Evolutionary conservation across 257 asterid genomes (phyloP).

Genomic region (Capsicum baccatum): DNA sequence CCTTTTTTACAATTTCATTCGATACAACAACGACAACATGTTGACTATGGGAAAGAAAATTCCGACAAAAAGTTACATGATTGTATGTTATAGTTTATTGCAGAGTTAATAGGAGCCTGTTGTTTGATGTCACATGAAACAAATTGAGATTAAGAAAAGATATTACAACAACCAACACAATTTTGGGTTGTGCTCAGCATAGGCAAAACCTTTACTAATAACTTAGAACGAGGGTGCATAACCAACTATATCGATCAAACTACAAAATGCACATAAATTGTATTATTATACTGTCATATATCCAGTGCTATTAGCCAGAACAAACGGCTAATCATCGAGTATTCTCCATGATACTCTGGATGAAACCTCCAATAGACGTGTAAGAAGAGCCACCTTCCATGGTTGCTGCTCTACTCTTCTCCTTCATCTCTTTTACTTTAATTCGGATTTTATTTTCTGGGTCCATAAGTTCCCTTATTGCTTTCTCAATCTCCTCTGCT

Average conservation of each 20-base stretch:
- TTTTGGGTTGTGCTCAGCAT: neutral
- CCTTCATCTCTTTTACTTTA: constrained; percentile 24
- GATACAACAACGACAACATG: neutral
- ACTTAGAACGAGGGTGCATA: constrained; percentile 9
- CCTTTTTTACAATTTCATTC: neutral
- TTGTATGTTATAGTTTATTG: too few relatives aligned
- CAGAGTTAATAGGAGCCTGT: too few relatives aligned
- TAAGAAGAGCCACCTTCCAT: constrained; percentile 34
- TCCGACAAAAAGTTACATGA: too few relatives aligned
- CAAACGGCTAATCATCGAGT: neutral
- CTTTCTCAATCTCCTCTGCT: constrained; percentile 30
- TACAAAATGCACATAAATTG: neutral
- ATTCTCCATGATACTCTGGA: constrained; percentile 20
- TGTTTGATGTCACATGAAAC: neutral
- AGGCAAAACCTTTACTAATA: neutral
- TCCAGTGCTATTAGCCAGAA: neutral
- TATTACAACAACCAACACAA: constrained; percentile 8
- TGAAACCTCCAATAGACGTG: constrained; percentile 7
- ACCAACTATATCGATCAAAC: neutral
- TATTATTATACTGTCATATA: too few relatives aligned
- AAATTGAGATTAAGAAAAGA: neutral
- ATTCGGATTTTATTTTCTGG: neutral
- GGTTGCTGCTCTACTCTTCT: constrained; percentile 22
- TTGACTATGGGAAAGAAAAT: too few relatives aligned
- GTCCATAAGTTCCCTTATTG: constrained; percentile 29